Base-by-base conservation (phyloP, 495 filamentous ascomycete genomes). In the Pseudomonodictys pantanalensis region DNA sequence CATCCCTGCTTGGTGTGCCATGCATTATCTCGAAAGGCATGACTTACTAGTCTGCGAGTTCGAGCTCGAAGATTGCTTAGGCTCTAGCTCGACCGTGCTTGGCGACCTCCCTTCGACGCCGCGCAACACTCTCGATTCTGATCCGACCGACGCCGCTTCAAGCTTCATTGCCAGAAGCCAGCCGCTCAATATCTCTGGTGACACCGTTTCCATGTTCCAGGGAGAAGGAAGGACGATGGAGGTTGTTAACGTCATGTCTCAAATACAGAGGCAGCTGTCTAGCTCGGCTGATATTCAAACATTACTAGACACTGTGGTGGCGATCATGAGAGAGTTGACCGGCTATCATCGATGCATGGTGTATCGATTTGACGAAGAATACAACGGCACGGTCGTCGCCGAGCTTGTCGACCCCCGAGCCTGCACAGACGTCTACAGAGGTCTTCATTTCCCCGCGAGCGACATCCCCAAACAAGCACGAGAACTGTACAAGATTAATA, bases 391-490 rank as follows among this genome's bases (percentile, higher is more conserved):
- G 9, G 51, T 62, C n/a, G 44, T 56, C 24, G 18, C 59, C 17
- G 59, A 52, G 35, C 44, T 62, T 8, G 4, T 50, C 52, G 38
- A 55, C 20, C 43, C 58, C n/a, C 26, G 41, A 29, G 49, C 41
- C 3, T 26, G 28, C 28, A 24, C n/a, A 2, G 58, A 61, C 39
- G 25, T 39, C n/a, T 61, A 38, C 29, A 54, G 28, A 18, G 58
- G 58, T 18, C 50, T 61, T 1, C 58, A 55, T 35, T 61, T 61
- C 29, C 58, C 58, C 23, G 24, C 58, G 2, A 55, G 25, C n/a
- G 58, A 61, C 24, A 61, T 61, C 24, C 58, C 58, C 3, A 48
- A 46, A 12, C 58, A 60, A 53, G 58, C 58, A 2, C 39, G 58
- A 41, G 39, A 61, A 2, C 47, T 61, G 2, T 61, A 61, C 24